phyloP scores from a whole-genome alignment of 768 basidiomycete genomes.

The Strobilomyces dryophilus region DNA sequence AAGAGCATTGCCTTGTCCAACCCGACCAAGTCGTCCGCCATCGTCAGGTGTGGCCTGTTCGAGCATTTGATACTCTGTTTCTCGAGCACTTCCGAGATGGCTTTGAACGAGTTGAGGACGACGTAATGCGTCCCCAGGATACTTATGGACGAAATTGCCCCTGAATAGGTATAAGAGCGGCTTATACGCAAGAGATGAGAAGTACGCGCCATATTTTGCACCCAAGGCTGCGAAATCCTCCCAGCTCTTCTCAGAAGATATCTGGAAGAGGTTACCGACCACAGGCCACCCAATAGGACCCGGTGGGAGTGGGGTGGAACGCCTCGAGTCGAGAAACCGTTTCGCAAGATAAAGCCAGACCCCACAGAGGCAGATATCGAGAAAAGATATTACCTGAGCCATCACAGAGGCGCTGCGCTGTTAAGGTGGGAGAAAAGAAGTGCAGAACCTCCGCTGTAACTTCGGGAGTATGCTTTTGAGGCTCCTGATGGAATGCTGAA shows the following conservation, averaged over 20 bases:
- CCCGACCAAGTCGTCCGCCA: neutral
- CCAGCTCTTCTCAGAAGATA: neutral
- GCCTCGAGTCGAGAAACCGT: neutral
- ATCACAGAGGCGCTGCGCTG: neutral
- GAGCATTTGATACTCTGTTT: neutral
- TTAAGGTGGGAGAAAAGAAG: neutral
- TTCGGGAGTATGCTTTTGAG: too few relatives aligned
- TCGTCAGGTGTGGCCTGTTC: neutral
- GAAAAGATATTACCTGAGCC: neutral
- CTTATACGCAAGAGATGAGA: neutral
- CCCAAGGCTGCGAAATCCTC: neutral
- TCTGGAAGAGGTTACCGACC: neutral
- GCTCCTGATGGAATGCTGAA: too few relatives aligned
- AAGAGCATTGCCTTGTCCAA: neutral
- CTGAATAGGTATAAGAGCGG: neutral
- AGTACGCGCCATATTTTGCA: neutral
- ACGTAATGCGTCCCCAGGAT: neutral
- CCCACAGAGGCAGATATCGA: neutral
- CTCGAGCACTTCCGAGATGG: neutral
- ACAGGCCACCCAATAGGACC: neutral
- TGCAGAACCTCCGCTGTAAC: too few relatives aligned
- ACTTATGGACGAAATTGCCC: neutral
- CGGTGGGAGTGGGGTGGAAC: neutral
- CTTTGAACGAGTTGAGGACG: neutral
- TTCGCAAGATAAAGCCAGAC: neutral